These are phyloP conservation scores for Xylaria scruposa DNA, from an alignment of 495 filamentous ascomycete genomes.

Conservation along the genomic window DNA sequence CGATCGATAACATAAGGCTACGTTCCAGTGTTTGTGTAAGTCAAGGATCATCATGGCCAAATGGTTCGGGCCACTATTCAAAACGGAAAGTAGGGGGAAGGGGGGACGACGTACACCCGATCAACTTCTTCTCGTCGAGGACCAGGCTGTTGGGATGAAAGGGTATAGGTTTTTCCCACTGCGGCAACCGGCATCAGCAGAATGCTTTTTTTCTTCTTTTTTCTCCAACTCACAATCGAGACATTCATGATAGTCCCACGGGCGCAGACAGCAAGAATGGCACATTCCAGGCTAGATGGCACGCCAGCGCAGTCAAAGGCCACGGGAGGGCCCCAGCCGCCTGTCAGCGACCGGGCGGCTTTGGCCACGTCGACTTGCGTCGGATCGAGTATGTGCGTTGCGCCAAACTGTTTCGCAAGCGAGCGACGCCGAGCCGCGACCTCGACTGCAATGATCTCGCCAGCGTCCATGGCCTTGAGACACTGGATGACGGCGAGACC, in stretches of 20 bases:
- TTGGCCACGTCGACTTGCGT: slow-evolving; percentile 56
- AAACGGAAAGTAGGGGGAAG: neutral
- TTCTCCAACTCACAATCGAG: slow-evolving; percentile 46
- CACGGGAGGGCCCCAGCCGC: slow-evolving; percentile 59
- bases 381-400: slow-evolving; percentile 63
- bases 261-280: slow-evolving; percentile 55
- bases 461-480: slow-evolving; percentile 55
- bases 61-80: neutral
- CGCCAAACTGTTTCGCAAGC: slow-evolving; percentile 60
- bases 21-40: neutral
- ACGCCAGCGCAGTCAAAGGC: slow-evolving; percentile 67
- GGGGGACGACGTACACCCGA: slow-evolving; percentile 34
- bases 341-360: slow-evolving; percentile 53
- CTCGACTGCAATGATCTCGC: slow-evolving; percentile 65
- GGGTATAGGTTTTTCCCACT: slow-evolving; percentile 60
- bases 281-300: slow-evolving; percentile 56
- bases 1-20: slow-evolving; percentile 40
- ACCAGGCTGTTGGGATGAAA: slow-evolving; percentile 57
- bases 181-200: neutral
- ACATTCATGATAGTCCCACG: slow-evolving; percentile 67
- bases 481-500: slow-evolving; percentile 67
- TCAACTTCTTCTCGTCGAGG: slow-evolving; percentile 54
- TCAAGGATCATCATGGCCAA: neutral
- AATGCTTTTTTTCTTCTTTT: no score
- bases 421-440: slow-evolving; percentile 55